Percentiles rank a stretch among this genome's conserved stretches.
Conservation (phyloP, 2,329 filamentous ascomycete species). For the Aspergillus aculeatinus region DNA sequence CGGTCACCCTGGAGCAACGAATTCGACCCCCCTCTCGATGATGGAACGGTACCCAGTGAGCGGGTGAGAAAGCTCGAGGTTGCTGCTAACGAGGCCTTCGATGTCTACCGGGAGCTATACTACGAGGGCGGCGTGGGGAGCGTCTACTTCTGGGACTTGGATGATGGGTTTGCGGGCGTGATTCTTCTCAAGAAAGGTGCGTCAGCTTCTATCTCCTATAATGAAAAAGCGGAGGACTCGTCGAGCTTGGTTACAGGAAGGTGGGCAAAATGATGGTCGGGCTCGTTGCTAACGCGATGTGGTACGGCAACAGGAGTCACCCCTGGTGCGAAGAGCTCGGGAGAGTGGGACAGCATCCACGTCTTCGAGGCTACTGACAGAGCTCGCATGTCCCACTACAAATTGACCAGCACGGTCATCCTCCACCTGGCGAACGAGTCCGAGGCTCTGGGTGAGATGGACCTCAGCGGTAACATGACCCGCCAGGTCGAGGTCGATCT, state of each 20-base stretch:
- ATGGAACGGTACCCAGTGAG: slow-evolving; percentile 86
- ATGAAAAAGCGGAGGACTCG: background rate
- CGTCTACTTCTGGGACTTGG: slow-evolving; percentile 97
- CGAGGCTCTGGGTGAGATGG: slow-evolving; percentile 74
- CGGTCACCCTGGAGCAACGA: slow-evolving; percentile 98
- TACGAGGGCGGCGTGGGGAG: slow-evolving; percentile 95
- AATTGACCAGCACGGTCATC: slow-evolving; percentile 95
- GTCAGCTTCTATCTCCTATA: slow-evolving; percentile 26
- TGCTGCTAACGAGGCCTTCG: slow-evolving; percentile 91
- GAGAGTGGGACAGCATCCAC: slow-evolving; percentile 97
- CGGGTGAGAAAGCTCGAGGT: slow-evolving; percentile 91
- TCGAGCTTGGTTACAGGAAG: background rate
- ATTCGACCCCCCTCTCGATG: slow-evolving; percentile 88
- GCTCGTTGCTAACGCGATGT: background rate
- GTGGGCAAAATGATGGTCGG: background rate
- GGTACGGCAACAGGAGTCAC: slow-evolving; percentile 55
- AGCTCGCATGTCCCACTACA: slow-evolving; percentile 90
- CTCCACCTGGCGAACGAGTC: slow-evolving; percentile 73
- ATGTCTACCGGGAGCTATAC: slow-evolving; percentile 87
- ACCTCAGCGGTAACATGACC: slow-evolving; percentile 96
- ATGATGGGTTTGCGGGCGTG: slow-evolving; percentile 95
- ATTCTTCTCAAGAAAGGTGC: slow-evolving; percentile 91
- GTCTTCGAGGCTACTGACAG: slow-evolving; percentile 96
- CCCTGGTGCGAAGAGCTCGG: slow-evolving; percentile 66
- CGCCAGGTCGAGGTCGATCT: slow-evolving; percentile 91